Evolutionary conservation across 1,284 basidiomycete genomes (phyloP).

Genomic region (Gomphus bonarii): DNA sequence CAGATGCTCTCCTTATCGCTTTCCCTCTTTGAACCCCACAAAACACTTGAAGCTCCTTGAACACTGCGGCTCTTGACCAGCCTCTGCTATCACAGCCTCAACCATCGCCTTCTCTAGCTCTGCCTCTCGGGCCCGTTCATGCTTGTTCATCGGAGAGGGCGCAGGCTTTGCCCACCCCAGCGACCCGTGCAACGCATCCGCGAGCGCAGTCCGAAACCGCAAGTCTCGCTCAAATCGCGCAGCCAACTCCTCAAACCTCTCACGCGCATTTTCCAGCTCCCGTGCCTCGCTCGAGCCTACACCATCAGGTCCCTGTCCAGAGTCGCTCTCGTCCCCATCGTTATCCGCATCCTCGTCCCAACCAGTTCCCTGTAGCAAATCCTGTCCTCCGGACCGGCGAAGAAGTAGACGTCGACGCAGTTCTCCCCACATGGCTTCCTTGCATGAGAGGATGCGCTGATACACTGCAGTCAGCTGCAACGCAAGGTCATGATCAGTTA

Average conservation of each 20-base stretch:
- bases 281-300: background rate
- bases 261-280: background rate
- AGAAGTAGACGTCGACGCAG: slow-evolving; percentile 44
- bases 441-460: slow-evolving; percentile 52
- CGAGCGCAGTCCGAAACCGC: slow-evolving; percentile 7
- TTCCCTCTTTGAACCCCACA: slow-evolving; percentile 7
- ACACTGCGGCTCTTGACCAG: background rate
- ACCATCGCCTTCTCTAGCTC: slow-evolving; percentile 6
- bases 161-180: slow-evolving; percentile 1
- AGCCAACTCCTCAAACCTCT: background rate
- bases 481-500: slow-evolving; percentile 52
- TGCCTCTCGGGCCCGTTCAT: slow-evolving; percentile 1
- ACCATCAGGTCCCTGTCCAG: background rate
- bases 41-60: slow-evolving; percentile 5
- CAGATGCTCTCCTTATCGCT: background rate
- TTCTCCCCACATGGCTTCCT: slow-evolving; percentile 77
- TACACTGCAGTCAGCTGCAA: slow-evolving; percentile 51
- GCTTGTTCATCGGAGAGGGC: slow-evolving; percentile 4
- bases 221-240: slow-evolving; percentile 5
- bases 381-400: slow-evolving; percentile 34
- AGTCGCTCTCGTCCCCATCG: background rate
- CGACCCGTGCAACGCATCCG: background rate
- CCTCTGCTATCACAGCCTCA: background rate
- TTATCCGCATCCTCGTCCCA: slow-evolving; percentile 45
- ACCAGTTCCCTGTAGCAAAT: slow-evolving; percentile 37